A percentile compares a stretch with the other conserved stretches of the same genome.
Evolutionary conservation across 192 early-diverging fungal genomes (phyloP).

Genomic region (Linnemannia elongata): DNA sequence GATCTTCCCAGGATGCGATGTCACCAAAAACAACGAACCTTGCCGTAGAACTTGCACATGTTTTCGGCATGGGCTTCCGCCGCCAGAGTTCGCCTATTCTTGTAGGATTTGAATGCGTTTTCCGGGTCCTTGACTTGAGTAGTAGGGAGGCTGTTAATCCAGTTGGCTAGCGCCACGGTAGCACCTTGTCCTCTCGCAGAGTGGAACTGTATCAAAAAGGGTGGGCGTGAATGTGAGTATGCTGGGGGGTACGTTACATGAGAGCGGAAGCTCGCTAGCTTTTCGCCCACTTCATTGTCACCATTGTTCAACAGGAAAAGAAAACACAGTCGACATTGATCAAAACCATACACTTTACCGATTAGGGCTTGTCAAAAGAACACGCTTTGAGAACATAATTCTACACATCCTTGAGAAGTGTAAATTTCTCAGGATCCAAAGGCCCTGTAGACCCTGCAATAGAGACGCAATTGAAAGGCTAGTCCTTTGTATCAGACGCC

Average conservation of each 20-base stretch:
- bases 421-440: constrained; percentile 2
- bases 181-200: constrained; percentile 10
- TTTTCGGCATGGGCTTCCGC: neutral
- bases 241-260: neutral
- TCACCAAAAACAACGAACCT: neutral
- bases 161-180: neutral
- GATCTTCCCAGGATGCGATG: neutral
- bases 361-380: neutral
- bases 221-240: neutral
- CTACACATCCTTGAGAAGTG: neutral
- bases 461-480: constrained; percentile 10
- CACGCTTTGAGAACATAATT: neutral
- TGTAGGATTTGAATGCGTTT: constrained; percentile 7
- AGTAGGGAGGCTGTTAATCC: constrained; percentile 2
- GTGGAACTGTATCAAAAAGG: neutral
- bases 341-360: constrained; percentile 3
- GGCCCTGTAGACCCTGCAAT: constrained; percentile 14
- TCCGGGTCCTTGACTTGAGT: constrained; percentile 6
- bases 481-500: neutral
- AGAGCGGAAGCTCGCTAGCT: too few species aligned
- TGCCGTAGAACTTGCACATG: neutral
- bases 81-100: neutral
- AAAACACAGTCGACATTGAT: neutral
- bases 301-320: neutral
- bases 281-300: neutral